These are phyloP conservation scores for Byssochlamys sp. DNA, from an alignment of 2,329 filamentous ascomycete genomes.

Conservation along the genomic window DNA sequence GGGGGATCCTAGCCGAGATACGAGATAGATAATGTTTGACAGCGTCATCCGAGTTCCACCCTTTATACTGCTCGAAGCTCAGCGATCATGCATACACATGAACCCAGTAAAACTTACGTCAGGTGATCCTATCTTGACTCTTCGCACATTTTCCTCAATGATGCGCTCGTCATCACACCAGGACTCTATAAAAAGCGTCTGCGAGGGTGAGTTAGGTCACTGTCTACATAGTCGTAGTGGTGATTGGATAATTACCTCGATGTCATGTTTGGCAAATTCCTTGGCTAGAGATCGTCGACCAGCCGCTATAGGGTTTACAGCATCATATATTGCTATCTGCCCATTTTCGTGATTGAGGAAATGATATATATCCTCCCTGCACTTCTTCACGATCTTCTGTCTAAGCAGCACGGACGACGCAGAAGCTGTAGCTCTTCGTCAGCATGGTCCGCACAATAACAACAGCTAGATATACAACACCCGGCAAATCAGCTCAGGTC, in stretches of 20 bases:
- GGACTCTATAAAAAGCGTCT: slow-evolving; percentile 95
- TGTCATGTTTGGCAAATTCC: slow-evolving; percentile 95
- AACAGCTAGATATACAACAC: not conserved
- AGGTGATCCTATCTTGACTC: slow-evolving; percentile 94
- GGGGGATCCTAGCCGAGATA: slow-evolving; percentile 84
- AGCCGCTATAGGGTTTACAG: slow-evolving; percentile 80
- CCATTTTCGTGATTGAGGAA: slow-evolving; percentile 96
- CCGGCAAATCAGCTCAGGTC: not conserved
- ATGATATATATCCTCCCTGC: slow-evolving; percentile 89
- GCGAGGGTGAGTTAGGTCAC: slow-evolving; percentile 3
- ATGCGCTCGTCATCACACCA: slow-evolving; percentile 88
- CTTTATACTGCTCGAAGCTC: slow-evolving; percentile 56
- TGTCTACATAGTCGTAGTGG: not conserved
- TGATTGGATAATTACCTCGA: slow-evolving; percentile 51
- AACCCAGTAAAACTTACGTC: slow-evolving; percentile 53
- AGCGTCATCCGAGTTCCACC: slow-evolving; percentile 85
- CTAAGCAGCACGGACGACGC: slow-evolving; percentile 84
- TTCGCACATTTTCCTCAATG: slow-evolving; percentile 89
- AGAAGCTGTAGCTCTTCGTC: slow-evolving; percentile 45
- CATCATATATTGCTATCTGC: slow-evolving; percentile 96
- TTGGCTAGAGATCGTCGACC: slow-evolving; percentile 78
- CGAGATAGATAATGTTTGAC: slow-evolving; percentile 82
- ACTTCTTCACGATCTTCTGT: slow-evolving; percentile 96
- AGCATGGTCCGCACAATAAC: slow-evolving; percentile 7
- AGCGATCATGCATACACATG: slow-evolving; percentile 5